phyloP scores from a whole-genome alignment of 768 basidiomycete genomes.

The Infundibulicybe gibba region DNA sequence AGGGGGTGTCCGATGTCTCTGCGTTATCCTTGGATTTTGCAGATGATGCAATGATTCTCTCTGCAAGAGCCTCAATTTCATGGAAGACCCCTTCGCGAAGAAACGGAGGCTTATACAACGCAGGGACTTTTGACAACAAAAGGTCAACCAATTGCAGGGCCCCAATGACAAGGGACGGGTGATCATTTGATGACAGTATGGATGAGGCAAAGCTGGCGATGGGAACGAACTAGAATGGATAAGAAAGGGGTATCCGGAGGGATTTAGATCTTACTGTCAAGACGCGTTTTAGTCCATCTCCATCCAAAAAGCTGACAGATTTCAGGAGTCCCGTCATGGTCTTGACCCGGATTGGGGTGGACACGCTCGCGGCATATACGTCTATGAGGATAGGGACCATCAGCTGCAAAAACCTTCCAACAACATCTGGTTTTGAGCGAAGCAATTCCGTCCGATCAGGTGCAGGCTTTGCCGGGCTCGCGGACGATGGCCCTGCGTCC shows the following conservation, averaged over 20 bases:
- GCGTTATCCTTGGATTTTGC: slow-evolving; percentile 47
- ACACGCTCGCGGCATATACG: slow-evolving; percentile 98
- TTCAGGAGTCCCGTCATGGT: slow-evolving; percentile 86
- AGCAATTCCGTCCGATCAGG: slow-evolving; percentile 73
- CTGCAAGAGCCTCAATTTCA: slow-evolving; percentile 81
- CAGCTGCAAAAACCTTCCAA: slow-evolving; percentile 81
- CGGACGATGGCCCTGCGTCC: slow-evolving; percentile 26
- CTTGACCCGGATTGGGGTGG: slow-evolving; percentile 82
- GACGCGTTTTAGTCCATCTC: slow-evolving; percentile 70
- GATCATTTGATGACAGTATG: slow-evolving; percentile 90
- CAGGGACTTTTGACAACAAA: slow-evolving; percentile 78
- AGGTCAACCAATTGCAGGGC: slow-evolving; percentile 94
- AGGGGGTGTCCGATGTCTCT: slow-evolving; percentile 27
- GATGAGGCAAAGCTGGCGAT: slow-evolving; percentile 94
- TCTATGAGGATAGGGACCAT: slow-evolving; percentile 94
- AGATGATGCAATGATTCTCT: slow-evolving; percentile 51
- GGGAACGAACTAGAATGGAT: slow-evolving; percentile 71
- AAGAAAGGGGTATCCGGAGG: slow-evolving; percentile 2
- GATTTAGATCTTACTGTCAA: slow-evolving; percentile 56
- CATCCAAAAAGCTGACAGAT: slow-evolving; percentile 85
- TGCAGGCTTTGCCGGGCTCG: slow-evolving; percentile 26
- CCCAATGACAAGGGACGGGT: slow-evolving; percentile 79
- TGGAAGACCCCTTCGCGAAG: slow-evolving; percentile 95
- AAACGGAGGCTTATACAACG: slow-evolving; percentile 85
- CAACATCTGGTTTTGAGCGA: slow-evolving; percentile 69